phyloP scores from a whole-genome alignment of 2,329 filamentous ascomycete genomes.

The Ceratocystis eucalypticola region DNA sequence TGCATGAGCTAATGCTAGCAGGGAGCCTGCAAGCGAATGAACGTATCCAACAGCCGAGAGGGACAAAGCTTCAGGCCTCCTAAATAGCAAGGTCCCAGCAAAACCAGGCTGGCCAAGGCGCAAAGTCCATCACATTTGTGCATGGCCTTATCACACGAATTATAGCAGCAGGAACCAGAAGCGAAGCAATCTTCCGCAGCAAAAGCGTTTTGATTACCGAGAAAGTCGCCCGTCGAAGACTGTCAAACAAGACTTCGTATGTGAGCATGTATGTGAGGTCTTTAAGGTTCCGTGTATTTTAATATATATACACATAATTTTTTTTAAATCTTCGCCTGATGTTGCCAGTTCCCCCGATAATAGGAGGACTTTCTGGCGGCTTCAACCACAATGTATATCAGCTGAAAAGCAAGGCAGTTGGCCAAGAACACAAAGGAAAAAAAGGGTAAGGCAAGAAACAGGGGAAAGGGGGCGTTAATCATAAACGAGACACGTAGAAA shows the following conservation, averaged over 20 bases:
- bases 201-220: not conserved
- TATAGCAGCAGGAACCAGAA: not conserved
- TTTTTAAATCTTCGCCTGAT: not conserved
- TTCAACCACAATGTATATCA: not conserved
- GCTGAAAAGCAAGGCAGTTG: not conserved
- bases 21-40: too few species aligned
- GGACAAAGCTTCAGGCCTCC: too few species aligned
- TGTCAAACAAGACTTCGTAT: not conserved
- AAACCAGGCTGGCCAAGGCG: too few species aligned
- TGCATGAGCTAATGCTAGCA: too few species aligned
- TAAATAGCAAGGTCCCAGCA: too few species aligned
- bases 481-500: not conserved
- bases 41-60: too few species aligned
- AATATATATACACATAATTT: not conserved
- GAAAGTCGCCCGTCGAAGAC: not conserved
- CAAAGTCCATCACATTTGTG: too few species aligned
- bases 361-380: not conserved
- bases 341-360: not conserved
- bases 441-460: not conserved
- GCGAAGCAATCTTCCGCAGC: not conserved
- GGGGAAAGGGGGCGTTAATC: not conserved
- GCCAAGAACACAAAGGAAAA: not conserved
- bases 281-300: too few species aligned
- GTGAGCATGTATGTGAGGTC: not conserved
- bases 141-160: too few species aligned